Conservation (phyloP, 2,329 filamentous ascomycete genomes). For the Aspergillus sp. region DNA sequence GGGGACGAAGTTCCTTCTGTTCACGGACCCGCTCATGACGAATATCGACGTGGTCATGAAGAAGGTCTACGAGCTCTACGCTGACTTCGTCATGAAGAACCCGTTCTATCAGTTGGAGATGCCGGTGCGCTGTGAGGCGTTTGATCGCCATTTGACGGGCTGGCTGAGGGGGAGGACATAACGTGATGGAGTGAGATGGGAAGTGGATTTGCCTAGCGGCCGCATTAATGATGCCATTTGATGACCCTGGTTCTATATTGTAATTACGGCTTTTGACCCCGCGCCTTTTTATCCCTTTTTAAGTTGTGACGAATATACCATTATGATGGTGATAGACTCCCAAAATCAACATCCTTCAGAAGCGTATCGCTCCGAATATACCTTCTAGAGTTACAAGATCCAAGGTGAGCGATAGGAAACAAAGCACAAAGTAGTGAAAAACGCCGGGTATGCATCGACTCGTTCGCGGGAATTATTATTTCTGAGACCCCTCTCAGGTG, state of each 20-base stretch:
- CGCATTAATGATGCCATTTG: constrained; percentile 8
- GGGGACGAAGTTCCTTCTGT: constrained; percentile 91
- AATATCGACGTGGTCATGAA: constrained; percentile 82
- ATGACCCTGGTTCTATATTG: constrained; percentile 11
- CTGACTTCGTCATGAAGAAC: constrained; percentile 99
- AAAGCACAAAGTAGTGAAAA: constrained; percentile 15
- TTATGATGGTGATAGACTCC: constrained; percentile 10
- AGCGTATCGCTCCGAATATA: constrained; percentile 10
- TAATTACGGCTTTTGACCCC: constrained; percentile 1
- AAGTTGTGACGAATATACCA: background rate
- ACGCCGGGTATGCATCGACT: constrained; percentile 40
- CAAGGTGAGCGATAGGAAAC: constrained; percentile 20
- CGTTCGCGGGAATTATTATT: constrained; percentile 20
- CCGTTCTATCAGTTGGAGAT: constrained; percentile 98
- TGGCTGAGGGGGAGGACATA: constrained; percentile 64
- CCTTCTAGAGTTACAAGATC: constrained; percentile 19
- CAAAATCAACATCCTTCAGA: constrained; percentile 9
- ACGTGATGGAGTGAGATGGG: constrained; percentile 16
- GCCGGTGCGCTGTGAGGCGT: constrained; percentile 92
- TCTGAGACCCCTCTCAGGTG: background rate
- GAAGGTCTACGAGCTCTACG: constrained; percentile 89
- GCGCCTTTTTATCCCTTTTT: background rate
- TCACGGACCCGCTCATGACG: constrained; percentile 81
- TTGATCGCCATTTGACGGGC: constrained; percentile 78
- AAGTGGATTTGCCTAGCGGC: constrained; percentile 10